A percentile compares a stretch with the other conserved stretches of the same genome.
Conservation (phyloP, 805 yeast genomes). For the Spathaspora hagerdaliae region DNA sequence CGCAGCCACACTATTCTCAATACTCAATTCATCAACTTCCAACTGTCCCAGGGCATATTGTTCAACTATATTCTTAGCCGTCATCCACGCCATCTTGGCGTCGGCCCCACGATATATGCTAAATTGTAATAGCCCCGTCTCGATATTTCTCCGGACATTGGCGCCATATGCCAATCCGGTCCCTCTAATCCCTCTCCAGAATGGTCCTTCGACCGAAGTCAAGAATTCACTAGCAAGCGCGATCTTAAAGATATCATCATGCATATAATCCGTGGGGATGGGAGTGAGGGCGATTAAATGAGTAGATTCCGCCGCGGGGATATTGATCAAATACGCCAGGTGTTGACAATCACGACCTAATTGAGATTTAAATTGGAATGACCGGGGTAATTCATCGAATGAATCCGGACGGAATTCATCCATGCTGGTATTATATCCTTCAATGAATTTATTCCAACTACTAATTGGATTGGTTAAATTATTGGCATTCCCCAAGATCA, state of each 20-base stretch:
- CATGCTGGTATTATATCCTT: too few relatives aligned
- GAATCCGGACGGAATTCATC: slow-evolving; percentile 10
- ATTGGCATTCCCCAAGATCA: slow-evolving; percentile 66
- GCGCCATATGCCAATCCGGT: slow-evolving; percentile 94
- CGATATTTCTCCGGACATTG: slow-evolving; percentile 51
- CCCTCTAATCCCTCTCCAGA: slow-evolving; percentile 95
- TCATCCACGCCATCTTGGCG: slow-evolving; percentile 57
- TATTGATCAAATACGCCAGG: slow-evolving; percentile 59
- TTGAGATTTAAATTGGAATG: slow-evolving; percentile 49
- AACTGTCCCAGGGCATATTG: slow-evolving; percentile 53
- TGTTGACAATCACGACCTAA: slow-evolving; percentile 50
- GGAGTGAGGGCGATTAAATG: slow-evolving; percentile 57
- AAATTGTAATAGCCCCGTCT: slow-evolving; percentile 63
- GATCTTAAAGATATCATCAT: slow-evolving; percentile 62
- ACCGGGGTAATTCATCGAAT: slow-evolving; percentile 42
- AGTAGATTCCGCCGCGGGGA: slow-evolving; percentile 84
- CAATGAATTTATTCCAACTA: slow-evolving; percentile 47
- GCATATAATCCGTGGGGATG: slow-evolving; percentile 47
- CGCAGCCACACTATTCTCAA: slow-evolving; percentile 73
- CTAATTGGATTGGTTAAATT: slow-evolving; percentile 53
- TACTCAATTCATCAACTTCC: slow-evolving; percentile 52
- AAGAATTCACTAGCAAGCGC: slow-evolving; percentile 72
- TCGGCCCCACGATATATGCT: slow-evolving; percentile 82
- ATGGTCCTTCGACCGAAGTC: slow-evolving; percentile 91
- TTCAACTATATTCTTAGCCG: slow-evolving; percentile 61